Base-by-base conservation (phyloP, 257 asterid genomes). In the Nicotiana knightiana region DNA sequence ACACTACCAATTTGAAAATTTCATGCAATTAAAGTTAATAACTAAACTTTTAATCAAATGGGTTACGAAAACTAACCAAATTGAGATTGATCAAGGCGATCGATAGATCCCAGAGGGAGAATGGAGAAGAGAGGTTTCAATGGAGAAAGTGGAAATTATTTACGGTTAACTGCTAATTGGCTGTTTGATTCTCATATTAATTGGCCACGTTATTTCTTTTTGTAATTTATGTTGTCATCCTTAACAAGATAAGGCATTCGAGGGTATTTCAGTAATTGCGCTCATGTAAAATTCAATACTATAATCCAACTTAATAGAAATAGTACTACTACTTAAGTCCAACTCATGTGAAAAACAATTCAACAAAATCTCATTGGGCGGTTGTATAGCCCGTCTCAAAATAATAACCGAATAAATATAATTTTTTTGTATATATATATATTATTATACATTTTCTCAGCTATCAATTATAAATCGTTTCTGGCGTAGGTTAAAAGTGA, bases 181-280 rank as follows among this genome's bases (percentile, higher is more conserved):
- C 43, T 73, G 79, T 73, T 73, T 73, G 39, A 51, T 73, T 73
- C 79, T 73, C 79, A n/a, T 73, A 73, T 73, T 73, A 73, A 73
- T 51, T 73, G 63, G 46, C 79, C 79, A 51, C 63, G 63, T 73
- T 73, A 48, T 73, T 51, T 73, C 15, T 48, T 33, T 12, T 7
- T 48, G 24, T 48, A 73, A 48, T 73, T 73, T 24, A 18, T 73
- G 61, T 35, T 73, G 79, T 73, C 79, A 48, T 48, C 39, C 79
- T 59, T 73, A 46, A 48, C 61, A 73, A 26, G 79, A 73, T 73
- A 73, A 48, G 62, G 62, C 21, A 12, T 9, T 24, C 0, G 7
- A 48, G 79, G 79, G 15, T 73, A 73, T 73, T 73, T 73, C 0
- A 24, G 79, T 73, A 48, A 73, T 48, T 73, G 12, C 24, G 15